phyloP scores from a whole-genome alignment of 2,329 filamentous ascomycete species.

The Neoascochyta sp. region DNA sequence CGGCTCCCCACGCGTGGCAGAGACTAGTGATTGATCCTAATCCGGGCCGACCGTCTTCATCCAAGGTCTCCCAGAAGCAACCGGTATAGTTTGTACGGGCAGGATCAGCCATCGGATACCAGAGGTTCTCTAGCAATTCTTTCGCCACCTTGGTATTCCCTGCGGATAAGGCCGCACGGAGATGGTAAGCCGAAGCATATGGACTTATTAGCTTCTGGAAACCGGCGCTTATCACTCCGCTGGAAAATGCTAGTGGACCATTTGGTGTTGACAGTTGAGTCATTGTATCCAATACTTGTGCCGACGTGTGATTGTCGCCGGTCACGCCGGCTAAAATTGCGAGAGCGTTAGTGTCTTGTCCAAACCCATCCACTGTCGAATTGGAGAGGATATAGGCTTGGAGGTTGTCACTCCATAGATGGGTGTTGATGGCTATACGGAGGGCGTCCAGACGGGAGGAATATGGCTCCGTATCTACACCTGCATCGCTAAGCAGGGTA shows the following conservation, averaged over 20 bases:
- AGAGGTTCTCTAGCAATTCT: slow-evolving; percentile 6
- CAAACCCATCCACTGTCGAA: slow-evolving; percentile 11
- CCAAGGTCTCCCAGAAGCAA: slow-evolving; percentile 32
- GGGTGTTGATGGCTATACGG: slow-evolving; percentile 16
- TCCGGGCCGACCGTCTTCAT: slow-evolving; percentile 18
- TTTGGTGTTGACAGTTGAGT: slow-evolving; percentile 14
- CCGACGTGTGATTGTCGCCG: slow-evolving; percentile 3
- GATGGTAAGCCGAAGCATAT: slow-evolving; percentile 29
- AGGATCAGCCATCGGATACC: slow-evolving; percentile 24
- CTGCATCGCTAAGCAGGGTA: slow-evolving; percentile 16
- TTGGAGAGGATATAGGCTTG: slow-evolving; percentile 25
- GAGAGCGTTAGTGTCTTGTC: slow-evolving; percentile 33
- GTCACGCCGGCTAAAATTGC: slow-evolving; percentile 32
- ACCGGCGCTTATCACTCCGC: slow-evolving; percentile 4
- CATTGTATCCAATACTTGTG: slow-evolving; percentile 5
- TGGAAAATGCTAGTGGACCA: slow-evolving; percentile 20
- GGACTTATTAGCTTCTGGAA: slow-evolving; percentile 24
- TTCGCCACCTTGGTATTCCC: slow-evolving; percentile 2
- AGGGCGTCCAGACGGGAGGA: slow-evolving; percentile 20
- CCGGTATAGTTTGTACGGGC: slow-evolving; percentile 25
- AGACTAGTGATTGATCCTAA: slow-evolving; percentile 27
- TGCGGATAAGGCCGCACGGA: slow-evolving; percentile 24
- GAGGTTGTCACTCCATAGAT: slow-evolving; percentile 18
- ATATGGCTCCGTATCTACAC: slow-evolving; percentile 17
- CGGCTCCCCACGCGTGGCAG: slow-evolving; percentile 36